phyloP scores from a whole-genome alignment of 768 basidiomycete genomes.

The Suillus subluteus region DNA sequence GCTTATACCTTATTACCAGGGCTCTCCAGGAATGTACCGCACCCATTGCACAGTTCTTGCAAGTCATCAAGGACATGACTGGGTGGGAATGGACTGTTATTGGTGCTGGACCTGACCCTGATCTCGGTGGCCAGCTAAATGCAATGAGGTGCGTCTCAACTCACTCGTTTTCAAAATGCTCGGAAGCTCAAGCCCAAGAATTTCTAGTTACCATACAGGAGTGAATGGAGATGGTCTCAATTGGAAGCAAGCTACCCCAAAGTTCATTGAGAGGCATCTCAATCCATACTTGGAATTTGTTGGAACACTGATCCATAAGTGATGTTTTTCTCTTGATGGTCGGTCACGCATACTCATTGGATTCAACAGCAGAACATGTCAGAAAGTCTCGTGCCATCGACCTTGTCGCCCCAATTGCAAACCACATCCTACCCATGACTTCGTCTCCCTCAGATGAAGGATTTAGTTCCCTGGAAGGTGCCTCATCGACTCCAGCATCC shows the following conservation, averaged over 20 bases:
- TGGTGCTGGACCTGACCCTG: neutral
- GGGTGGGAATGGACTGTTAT: constrained; percentile 1
- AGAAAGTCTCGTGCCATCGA: neutral
- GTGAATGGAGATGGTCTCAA: neutral
- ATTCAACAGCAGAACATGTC: neutral
- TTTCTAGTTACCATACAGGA: constrained; percentile 1
- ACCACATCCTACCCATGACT: neutral
- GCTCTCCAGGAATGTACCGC: neutral
- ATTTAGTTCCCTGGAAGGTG: neutral
- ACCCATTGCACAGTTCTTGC: neutral
- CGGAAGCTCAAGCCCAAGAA: neutral
- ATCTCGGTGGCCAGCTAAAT: neutral
- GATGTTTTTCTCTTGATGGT: neutral
- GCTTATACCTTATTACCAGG: neutral
- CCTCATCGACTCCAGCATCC: neutral
- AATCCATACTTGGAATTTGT: neutral
- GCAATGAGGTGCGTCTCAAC: neutral
- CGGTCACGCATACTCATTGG: neutral
- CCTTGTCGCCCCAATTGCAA: neutral
- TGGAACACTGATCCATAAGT: neutral
- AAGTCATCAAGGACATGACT: constrained; percentile 1
- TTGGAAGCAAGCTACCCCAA: neutral
- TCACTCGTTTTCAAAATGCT: neutral
- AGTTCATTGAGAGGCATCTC: neutral
- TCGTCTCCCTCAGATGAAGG: neutral